Percentiles rank a stretch among this genome's conserved stretches.
These are phyloP conservation scores for Suhomyces xylopsoci DNA, from an alignment of 805 yeast species.

Conservation along the genomic window DNA sequence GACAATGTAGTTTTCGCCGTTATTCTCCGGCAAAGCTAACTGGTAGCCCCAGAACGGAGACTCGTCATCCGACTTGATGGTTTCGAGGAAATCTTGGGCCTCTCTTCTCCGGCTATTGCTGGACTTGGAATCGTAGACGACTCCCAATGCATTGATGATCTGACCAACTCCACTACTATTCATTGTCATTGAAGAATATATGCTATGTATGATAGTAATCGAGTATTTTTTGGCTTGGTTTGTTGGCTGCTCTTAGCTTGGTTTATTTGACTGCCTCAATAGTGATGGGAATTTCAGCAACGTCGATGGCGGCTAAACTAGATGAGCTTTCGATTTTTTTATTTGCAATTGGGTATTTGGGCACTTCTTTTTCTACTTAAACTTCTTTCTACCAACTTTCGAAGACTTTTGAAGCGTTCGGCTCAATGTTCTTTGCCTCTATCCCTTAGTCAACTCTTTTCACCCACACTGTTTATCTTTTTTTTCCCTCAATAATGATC, in stretches of 20 bases:
- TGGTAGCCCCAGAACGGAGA: conserved; percentile 93
- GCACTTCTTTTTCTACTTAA: neutral
- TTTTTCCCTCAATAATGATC: conserved; percentile 4
- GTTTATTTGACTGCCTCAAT: too few species aligned
- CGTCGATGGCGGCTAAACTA: neutral
- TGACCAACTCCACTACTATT: conserved; percentile 67
- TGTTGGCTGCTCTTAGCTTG: too few species aligned
- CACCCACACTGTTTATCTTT: conserved; percentile 5
- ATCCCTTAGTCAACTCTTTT: neutral
- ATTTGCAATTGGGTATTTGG: neutral
- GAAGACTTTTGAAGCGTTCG: neutral
- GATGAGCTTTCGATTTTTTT: neutral
- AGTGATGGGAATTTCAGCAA: neutral
- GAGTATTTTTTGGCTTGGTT: too few species aligned
- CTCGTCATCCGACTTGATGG: conserved; percentile 71
- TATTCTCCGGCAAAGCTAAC: conserved; percentile 62
- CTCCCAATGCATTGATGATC: conserved; percentile 72
- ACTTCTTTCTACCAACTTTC: neutral
- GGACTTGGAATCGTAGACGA: conserved; percentile 66
- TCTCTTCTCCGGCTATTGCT: conserved; percentile 53
- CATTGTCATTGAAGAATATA: conserved; percentile 35
- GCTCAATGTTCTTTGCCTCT: neutral
- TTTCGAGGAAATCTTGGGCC: conserved; percentile 66
- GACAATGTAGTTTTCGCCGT: conserved; percentile 60
- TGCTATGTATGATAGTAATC: too few species aligned